These are phyloP conservation scores for Leccinum subtestaceum DNA, from an alignment of 768 basidiomycete species.

Conservation along the genomic window DNA sequence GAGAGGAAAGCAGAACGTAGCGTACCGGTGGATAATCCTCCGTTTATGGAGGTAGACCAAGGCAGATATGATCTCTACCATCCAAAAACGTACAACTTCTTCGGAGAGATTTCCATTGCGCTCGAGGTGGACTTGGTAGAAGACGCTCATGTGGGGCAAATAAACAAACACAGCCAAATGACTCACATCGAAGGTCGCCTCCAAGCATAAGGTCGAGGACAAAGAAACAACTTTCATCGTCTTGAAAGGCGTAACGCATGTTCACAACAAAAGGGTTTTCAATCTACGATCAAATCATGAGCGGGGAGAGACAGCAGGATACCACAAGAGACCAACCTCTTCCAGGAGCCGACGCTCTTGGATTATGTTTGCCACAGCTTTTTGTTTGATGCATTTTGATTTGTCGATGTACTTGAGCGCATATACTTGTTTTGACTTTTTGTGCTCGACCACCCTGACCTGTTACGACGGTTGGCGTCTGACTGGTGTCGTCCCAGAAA, in stretches of 20 bases:
- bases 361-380: conserved; percentile 88
- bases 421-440: conserved; percentile 85
- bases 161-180: background rate
- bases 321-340: conserved; percentile 56
- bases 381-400: conserved; percentile 84
- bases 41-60: conserved; percentile 88
- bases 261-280: conserved; percentile 90
- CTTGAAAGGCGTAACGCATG: conserved; percentile 93
- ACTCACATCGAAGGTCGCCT: conserved; percentile 87
- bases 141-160: conserved; percentile 1
- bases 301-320: conserved; percentile 10
- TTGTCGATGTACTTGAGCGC: conserved; percentile 99
- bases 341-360: conserved; percentile 91
- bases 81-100: conserved; percentile 78
- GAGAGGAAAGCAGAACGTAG: conserved; percentile 6
- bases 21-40: conserved; percentile 91
- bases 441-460: conserved; percentile 98
- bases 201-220: conserved; percentile 96
- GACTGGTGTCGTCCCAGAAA: conserved; percentile 1
- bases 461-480: conserved; percentile 27
- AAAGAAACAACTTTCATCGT: conserved; percentile 97
- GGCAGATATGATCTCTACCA: conserved; percentile 82
- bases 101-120: conserved; percentile 65
- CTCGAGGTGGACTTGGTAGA: conserved; percentile 76
- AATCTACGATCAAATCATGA: conserved; percentile 45